phyloP scores from a whole-genome alignment of 768 basidiomycete genomes.

The Podaxis carcinomalis region DNA sequence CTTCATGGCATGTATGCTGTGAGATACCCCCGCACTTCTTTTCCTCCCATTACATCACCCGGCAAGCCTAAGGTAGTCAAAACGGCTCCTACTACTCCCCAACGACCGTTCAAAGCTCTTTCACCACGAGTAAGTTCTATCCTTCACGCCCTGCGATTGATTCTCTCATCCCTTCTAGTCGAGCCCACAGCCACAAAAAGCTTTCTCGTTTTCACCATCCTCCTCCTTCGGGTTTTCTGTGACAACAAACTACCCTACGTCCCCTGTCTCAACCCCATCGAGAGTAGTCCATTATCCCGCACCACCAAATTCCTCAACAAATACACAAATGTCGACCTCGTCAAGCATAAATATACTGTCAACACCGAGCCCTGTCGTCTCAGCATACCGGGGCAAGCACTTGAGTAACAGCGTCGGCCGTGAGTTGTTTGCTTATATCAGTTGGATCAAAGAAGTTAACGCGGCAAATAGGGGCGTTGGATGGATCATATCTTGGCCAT shows the following conservation, averaged over 20 bases:
- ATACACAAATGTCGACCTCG: constrained; percentile 24
- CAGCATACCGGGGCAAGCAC: constrained; percentile 40
- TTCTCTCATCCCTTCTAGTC: constrained; percentile 21
- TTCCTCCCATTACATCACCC: constrained; percentile 29
- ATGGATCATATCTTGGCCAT: constrained; percentile 34
- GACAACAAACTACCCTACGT: constrained; percentile 27
- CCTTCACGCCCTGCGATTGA: neutral
- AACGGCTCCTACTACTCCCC: constrained; percentile 24
- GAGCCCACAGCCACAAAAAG: constrained; percentile 38
- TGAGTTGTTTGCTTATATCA: constrained; percentile 19
- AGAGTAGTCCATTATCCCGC: constrained; percentile 31
- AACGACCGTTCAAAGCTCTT: constrained; percentile 33
- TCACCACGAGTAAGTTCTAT: constrained; percentile 35
- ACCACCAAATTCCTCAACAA: constrained; percentile 27
- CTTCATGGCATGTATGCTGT: constrained; percentile 36
- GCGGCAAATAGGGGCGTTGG: constrained; percentile 30
- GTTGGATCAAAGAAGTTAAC: neutral
- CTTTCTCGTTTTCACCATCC: constrained; percentile 36
- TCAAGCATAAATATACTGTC: constrained; percentile 27
- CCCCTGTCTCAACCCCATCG: constrained; percentile 38
- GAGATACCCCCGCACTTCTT: constrained; percentile 37
- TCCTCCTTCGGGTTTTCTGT: constrained; percentile 27
- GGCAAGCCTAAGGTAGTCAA: constrained; percentile 23
- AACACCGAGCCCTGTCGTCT: constrained; percentile 39
- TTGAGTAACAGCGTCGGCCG: constrained; percentile 31